A percentile compares a stretch with the other conserved stretches of the same genome.
Evolutionary conservation across 805 yeast species (phyloP).

Genomic region (Spathaspora girioi): DNA sequence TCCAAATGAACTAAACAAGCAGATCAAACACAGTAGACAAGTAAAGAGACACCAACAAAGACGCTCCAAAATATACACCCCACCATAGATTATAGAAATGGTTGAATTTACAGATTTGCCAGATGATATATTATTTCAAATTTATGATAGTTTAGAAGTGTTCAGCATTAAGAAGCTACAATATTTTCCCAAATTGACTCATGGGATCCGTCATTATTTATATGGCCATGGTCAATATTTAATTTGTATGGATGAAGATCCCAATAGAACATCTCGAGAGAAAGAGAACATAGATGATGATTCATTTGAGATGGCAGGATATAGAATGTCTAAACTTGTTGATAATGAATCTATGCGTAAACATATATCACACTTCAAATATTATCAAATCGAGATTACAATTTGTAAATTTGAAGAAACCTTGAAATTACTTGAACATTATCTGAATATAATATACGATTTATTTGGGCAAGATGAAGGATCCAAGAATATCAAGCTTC

Average conservation of each 20-base stretch:
- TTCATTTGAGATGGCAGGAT: background rate
- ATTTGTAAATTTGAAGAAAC: conserved; percentile 5
- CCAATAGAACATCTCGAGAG: background rate
- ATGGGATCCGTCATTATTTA: background rate
- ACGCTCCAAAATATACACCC: too few species aligned
- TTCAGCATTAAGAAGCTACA: conserved; percentile 5
- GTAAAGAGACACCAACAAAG: too few species aligned
- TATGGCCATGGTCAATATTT: conserved; percentile 1
- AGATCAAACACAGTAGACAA: too few species aligned
- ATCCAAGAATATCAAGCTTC: conserved; percentile 4
- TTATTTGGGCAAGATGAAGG: conserved; percentile 1
- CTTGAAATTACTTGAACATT: conserved; percentile 1
- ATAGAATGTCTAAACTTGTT: background rate
- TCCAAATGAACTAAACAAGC: too few species aligned
- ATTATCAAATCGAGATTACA: conserved; percentile 6
- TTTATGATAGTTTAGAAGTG: conserved; percentile 4
- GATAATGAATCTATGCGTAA: background rate
- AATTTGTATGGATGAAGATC: conserved; percentile 3
- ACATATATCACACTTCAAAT: conserved; percentile 4
- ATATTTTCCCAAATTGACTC: background rate
- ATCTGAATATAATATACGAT: background rate
- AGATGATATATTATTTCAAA: conserved; percentile 6
- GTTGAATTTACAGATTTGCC: conserved; percentile 6
- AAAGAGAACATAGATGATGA: background rate
- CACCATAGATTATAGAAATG: background rate